Percentiles rank a stretch among this genome's conserved stretches.
Evolutionary conservation across 257 asterid genomes (phyloP).

Genomic region (Capsicum rhomboideum): DNA sequence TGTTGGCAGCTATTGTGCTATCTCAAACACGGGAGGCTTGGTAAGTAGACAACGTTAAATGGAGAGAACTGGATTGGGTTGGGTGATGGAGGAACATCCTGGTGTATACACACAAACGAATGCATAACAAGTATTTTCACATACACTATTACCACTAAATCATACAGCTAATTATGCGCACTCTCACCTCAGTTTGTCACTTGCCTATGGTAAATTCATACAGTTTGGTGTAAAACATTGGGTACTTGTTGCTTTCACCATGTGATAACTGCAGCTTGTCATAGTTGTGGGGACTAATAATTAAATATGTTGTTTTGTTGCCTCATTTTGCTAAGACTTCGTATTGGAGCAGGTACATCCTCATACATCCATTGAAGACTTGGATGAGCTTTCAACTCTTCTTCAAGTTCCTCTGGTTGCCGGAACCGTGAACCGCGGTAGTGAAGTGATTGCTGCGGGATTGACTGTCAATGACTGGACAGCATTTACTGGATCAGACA

Average conservation of each 20-base stretch:
- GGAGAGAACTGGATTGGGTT: not conserved
- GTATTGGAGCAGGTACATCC: constrained; percentile 69
- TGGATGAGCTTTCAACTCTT: constrained; percentile 82
- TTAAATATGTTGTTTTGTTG: not conserved
- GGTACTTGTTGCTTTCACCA: not conserved
- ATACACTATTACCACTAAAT: not conserved
- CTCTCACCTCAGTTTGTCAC: not conserved
- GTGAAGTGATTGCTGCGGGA: constrained; percentile 79
- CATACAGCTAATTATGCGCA: not conserved
- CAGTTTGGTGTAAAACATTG: not conserved
- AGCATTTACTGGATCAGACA: constrained; percentile 89
- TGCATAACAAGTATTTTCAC: not conserved
- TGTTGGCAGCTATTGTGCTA: constrained; percentile 74
- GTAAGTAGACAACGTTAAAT: constrained; percentile 27
- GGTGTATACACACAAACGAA: not conserved
- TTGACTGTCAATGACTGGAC: constrained; percentile 83
- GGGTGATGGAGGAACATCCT: not conserved
- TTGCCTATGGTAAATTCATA: not conserved
- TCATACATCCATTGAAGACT: constrained; percentile 80
- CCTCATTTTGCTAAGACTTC: not conserved
- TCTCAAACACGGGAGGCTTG: constrained; percentile 89
- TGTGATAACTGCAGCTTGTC: not conserved
- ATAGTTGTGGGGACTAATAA: not conserved
- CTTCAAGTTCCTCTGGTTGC: constrained; percentile 91
- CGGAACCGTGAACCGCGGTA: constrained; percentile 87